Percentiles rank a stretch among this genome's conserved stretches.
phyloP scores from a whole-genome alignment of 352 stramenopile species.

The Pelagophyceae sp. region DNA sequence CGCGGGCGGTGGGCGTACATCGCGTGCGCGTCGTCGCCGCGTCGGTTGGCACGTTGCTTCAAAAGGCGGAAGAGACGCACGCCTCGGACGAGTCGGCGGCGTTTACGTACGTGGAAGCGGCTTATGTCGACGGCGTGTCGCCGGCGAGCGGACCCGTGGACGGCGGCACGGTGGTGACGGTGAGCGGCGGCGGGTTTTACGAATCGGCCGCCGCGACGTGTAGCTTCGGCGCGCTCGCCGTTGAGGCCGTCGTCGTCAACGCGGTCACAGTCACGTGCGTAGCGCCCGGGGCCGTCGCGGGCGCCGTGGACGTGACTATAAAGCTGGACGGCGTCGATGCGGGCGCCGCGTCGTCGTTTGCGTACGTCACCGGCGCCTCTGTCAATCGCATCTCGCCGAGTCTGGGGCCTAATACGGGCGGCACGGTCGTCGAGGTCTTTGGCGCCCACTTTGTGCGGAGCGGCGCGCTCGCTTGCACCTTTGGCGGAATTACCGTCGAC shows the following conservation, averaged over 20 bases:
- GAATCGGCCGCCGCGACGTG: conserved; percentile 26
- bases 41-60: too few relatives aligned
- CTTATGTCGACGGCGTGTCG: conserved; percentile 26
- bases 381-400: conserved; percentile 27
- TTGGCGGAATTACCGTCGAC: conserved; percentile 18
- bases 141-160: conserved; percentile 29
- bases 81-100: not conserved
- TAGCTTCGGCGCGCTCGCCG: conserved; percentile 32
- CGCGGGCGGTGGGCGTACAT: not conserved
- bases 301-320: not conserved
- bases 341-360: conserved; percentile 25
- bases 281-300: conserved; percentile 10
- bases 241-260: not conserved
- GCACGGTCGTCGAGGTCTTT: conserved; percentile 27
- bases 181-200: conserved; percentile 30
- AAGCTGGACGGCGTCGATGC: conserved; percentile 29
- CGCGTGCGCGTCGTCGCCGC: not conserved
- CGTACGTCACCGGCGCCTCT: conserved; percentile 21
- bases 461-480: conserved; percentile 25
- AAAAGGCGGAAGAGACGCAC: not conserved
- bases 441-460: conserved; percentile 27
- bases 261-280: conserved; percentile 19
- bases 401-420: conserved; percentile 25
- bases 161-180: conserved; percentile 34
- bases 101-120: conserved; percentile 31